These are phyloP conservation scores for Lactarius sanguifluus DNA, from an alignment of 768 basidiomycete genomes.

Conservation along the genomic window DNA sequence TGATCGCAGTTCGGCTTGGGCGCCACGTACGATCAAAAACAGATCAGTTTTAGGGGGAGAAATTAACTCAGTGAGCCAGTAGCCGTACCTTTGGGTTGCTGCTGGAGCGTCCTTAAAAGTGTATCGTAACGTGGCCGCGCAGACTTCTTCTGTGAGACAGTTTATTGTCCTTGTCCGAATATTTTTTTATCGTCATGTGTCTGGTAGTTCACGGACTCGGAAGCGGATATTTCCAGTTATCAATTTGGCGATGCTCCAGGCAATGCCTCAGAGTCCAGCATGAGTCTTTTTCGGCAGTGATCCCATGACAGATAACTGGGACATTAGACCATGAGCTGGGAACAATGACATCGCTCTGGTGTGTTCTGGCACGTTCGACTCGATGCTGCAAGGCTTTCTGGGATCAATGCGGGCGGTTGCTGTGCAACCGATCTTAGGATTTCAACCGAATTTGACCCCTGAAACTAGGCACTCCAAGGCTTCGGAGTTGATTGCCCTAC, in stretches of 20 bases:
- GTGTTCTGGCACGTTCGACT: conserved; percentile 9
- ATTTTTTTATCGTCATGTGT: conserved; percentile 22
- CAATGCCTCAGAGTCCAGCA: not conserved
- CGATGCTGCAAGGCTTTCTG: conserved; percentile 4
- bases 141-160: conserved; percentile 8
- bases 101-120: not conserved
- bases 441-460: conserved; percentile 9
- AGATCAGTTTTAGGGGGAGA: conserved; percentile 12
- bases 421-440: conserved; percentile 2
- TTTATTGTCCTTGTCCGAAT: conserved; percentile 5
- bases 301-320: conserved; percentile 9
- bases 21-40: conserved; percentile 23
- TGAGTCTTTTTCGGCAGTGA: conserved; percentile 2
- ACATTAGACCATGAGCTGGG: conserved; percentile 7
- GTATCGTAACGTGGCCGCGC: conserved; percentile 11
- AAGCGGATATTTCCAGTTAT: conserved; percentile 25
- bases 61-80: conserved; percentile 1
- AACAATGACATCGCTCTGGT: conserved; percentile 1
- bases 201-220: conserved; percentile 11
- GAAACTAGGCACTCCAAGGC: conserved; percentile 13
- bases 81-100: conserved; percentile 2
- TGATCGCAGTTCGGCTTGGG: conserved; percentile 17
- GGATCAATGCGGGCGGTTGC: conserved; percentile 9
- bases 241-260: conserved; percentile 8
- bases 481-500: conserved; percentile 15